phyloP scores from a whole-genome alignment of 306 rosid genomes.

The Begonia masoniana region DNA sequence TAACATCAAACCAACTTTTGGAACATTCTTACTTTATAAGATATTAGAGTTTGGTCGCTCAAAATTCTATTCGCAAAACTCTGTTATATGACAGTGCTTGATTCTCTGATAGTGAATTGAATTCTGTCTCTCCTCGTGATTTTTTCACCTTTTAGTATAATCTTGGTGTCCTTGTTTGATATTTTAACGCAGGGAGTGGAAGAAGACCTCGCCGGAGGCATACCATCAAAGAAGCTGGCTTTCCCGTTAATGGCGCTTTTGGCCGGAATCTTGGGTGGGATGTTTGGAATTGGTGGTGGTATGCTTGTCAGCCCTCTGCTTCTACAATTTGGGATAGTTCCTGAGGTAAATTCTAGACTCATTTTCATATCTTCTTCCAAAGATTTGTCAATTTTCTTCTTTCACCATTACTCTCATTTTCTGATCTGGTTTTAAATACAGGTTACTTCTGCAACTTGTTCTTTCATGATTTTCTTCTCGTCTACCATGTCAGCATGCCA shows the following conservation, averaged over 20 bases:
- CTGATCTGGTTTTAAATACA: slow-evolving; percentile 6
- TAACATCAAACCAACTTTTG: no score
- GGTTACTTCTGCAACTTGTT: slow-evolving; percentile 83
- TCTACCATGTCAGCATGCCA: slow-evolving; percentile 77
- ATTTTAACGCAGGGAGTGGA: no score
- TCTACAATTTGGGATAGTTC: slow-evolving; percentile 68
- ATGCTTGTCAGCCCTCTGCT: slow-evolving; percentile 89
- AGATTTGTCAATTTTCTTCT: background rate
- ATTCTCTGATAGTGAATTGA: no score
- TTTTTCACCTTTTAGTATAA: no score
- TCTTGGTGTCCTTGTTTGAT: no score
- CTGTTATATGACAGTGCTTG: no score
- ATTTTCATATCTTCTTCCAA: background rate
- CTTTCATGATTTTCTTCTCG: slow-evolving; percentile 93
- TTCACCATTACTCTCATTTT: background rate
- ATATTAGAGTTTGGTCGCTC: no score
- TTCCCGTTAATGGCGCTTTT: slow-evolving; percentile 68
- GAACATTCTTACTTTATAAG: no score
- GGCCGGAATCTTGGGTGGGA: slow-evolving; percentile 74
- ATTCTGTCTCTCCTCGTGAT: no score
- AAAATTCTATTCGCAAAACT: no score
- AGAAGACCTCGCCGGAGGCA: slow-evolving; percentile 11
- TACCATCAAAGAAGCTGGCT: slow-evolving; percentile 29
- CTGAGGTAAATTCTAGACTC: slow-evolving; percentile 33
- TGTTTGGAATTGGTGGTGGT: slow-evolving; percentile 94